Percentiles rank a stretch among this genome's conserved stretches.
These are phyloP conservation scores for Diplocarpon rosae DNA, from an alignment of 2,329 filamentous ascomycete species.

Conservation along the genomic window DNA sequence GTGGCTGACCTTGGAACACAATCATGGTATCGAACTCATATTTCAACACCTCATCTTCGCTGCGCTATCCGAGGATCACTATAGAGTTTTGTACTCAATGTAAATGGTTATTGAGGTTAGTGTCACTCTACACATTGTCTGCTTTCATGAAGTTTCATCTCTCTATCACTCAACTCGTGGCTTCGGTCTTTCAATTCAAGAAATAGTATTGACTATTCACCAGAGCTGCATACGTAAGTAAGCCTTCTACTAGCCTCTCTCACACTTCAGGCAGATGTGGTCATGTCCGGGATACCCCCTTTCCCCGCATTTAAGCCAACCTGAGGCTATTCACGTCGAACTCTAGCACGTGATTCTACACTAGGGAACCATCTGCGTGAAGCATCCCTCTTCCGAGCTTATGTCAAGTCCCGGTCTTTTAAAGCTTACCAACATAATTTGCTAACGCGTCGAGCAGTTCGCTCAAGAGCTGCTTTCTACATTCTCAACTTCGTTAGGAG, in stretches of 20 bases:
- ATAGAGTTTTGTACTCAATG: conserved; percentile 92
- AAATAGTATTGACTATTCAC: no score
- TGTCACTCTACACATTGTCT: conserved; percentile 6
- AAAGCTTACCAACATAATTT: neutral
- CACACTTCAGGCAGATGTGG: no score
- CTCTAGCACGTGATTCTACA: no score
- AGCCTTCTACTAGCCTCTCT: neutral
- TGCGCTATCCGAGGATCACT: conserved; percentile 59
- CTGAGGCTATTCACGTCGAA: no score
- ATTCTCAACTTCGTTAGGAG: conserved; percentile 72
- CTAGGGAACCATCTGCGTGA: no score
- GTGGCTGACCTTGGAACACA: no score
- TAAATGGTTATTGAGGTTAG: conserved; percentile 76
- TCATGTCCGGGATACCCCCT: no score
- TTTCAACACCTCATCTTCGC: conserved; percentile 8
- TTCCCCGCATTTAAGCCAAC: no score
- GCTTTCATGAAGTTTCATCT: neutral
- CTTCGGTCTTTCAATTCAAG: no score
- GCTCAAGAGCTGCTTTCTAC: conserved; percentile 93
- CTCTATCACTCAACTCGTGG: neutral
- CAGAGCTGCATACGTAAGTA: conserved; percentile 6
- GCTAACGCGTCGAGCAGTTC: conserved; percentile 43
- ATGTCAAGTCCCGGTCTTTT: no score
- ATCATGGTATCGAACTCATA: no score
- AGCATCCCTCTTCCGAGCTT: no score